Evolutionary conservation across 1,139 yeast genomes (phyloP).

Genomic region (Candida sanyaensis): DNA sequence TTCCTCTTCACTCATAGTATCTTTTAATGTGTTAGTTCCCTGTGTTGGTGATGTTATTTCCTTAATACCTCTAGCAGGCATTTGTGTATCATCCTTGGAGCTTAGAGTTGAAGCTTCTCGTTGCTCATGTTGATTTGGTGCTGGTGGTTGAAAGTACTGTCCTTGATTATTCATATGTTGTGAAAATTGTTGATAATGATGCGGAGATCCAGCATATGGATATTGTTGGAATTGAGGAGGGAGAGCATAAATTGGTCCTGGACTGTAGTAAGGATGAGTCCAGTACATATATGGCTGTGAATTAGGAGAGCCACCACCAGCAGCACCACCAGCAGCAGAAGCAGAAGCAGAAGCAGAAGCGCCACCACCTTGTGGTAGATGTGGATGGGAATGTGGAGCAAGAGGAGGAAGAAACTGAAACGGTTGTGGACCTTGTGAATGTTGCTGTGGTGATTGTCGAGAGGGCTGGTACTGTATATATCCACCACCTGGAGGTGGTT

Average conservation of each 20-base stretch:
- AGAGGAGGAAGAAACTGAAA: neutral
- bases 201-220: conserved; percentile 1
- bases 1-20: conserved; percentile 3
- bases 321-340: neutral
- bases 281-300: neutral
- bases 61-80: neutral
- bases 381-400: neutral
- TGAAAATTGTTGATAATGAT: conserved; percentile 1
- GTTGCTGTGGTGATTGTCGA: neutral
- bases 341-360: neutral
- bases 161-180: neutral
- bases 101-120: neutral
- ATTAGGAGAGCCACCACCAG: neutral
- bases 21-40: neutral
- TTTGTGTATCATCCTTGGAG: neutral
- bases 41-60: neutral
- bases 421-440: neutral
- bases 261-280: conserved; percentile 1
- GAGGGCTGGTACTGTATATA: neutral
- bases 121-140: neutral
- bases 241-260: neutral
- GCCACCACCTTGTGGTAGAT: neutral
- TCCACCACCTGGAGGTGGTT: neutral
- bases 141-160: neutral
- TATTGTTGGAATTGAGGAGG: neutral